Evolutionary conservation across 2,329 filamentous ascomycete genomes (phyloP).

Genomic region (Diaporthe citri): DNA sequence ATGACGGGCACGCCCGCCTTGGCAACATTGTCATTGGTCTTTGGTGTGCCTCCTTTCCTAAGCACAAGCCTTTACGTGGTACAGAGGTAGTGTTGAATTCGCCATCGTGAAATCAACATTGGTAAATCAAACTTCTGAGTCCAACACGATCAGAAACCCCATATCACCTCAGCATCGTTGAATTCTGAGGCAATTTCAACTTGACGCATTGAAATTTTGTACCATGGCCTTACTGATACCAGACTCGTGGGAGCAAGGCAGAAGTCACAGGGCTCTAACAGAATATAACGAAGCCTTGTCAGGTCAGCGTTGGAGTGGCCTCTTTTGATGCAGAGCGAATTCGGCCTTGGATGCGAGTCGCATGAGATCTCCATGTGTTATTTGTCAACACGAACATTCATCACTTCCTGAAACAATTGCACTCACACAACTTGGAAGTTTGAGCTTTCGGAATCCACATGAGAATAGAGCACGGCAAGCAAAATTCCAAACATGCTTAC

Average conservation of each 20-base stretch:
- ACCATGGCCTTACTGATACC: neutral
- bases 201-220: neutral
- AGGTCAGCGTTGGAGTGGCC: neutral
- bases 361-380: neutral
- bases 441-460: neutral
- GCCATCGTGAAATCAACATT: neutral
- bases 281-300: neutral
- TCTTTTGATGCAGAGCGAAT: neutral
- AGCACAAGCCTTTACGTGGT: neutral
- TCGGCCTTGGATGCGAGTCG: neutral
- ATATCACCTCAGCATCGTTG: neutral
- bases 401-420: neutral
- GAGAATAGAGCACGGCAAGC: neutral
- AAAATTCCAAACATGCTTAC: neutral
- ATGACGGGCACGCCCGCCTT: constrained; percentile 20
- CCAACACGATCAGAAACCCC: neutral
- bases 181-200: neutral
- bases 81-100: neutral
- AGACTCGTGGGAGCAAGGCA: neutral
- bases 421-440: neutral
- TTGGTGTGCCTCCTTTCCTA: neutral
- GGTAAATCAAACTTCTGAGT: neutral
- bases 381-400: neutral
- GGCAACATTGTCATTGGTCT: neutral
- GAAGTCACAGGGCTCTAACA: neutral